Percentiles rank a stretch among this genome's conserved stretches.
Conservation (phyloP, 768 basidiomycete species). For the Sutorius australiensis region DNA sequence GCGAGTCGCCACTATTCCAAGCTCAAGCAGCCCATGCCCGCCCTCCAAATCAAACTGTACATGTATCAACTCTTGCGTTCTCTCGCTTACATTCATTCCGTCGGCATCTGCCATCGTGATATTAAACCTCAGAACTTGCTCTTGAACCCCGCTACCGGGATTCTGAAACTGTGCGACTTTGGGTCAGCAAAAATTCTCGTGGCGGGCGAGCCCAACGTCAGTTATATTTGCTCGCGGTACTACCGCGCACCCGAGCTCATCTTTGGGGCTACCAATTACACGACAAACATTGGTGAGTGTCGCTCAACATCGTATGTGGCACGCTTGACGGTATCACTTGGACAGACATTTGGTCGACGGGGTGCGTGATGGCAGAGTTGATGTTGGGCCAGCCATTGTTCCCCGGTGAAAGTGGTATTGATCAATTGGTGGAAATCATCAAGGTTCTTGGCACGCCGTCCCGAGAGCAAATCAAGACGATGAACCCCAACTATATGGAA, state of each 20-base stretch:
- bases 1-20: conserved; percentile 98
- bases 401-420: conserved; percentile 98
- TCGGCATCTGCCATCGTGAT: conserved; percentile 99
- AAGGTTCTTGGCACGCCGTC: conserved; percentile 98
- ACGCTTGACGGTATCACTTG: conserved; percentile 5
- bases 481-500: conserved; percentile 99
- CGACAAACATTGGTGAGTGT: conserved; percentile 91
- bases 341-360: conserved; percentile 97
- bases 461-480: conserved; percentile 99
- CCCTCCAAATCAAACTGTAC: conserved; percentile 99
- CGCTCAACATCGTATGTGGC: neutral
- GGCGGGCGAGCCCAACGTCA: conserved; percentile 97
- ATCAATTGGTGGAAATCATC: conserved; percentile 99
- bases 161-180: conserved; percentile 98
- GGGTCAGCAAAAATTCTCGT: conserved; percentile 98
- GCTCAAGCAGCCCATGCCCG: conserved; percentile 99
- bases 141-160: conserved; percentile 93
- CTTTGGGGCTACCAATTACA: conserved; percentile 99
- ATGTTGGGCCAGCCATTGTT: conserved; percentile 99
- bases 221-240: conserved; percentile 99
- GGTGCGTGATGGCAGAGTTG: conserved; percentile 99
- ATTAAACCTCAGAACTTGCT: conserved; percentile 99
- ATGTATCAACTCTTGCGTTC: conserved; percentile 99
- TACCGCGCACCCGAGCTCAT: conserved; percentile 99
- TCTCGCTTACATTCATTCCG: conserved; percentile 97